Conservation (phyloP, 805 yeast genomes). For the Metschnikowia arizonensis region DNA sequence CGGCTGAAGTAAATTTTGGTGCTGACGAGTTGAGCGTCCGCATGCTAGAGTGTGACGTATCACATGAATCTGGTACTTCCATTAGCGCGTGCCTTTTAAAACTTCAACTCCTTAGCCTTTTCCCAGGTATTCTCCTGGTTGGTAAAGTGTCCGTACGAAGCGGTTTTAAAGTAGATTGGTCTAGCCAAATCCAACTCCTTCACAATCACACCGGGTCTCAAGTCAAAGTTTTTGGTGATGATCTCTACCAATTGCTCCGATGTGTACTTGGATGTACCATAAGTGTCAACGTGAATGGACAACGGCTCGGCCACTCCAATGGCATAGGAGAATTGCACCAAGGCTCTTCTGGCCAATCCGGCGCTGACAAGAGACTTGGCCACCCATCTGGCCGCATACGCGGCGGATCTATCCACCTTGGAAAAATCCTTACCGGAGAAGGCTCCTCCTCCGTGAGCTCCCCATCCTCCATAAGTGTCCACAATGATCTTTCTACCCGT, state of each 20-base stretch:
- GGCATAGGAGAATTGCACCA: slow-evolving; percentile 98
- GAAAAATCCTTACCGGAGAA: slow-evolving; percentile 99
- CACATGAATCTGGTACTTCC: slow-evolving; percentile 31
- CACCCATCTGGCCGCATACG: slow-evolving; percentile 99
- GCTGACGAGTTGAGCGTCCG: slow-evolving; percentile 48
- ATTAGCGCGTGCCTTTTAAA: slow-evolving; percentile 32
- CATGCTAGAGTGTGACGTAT: slow-evolving; percentile 31
- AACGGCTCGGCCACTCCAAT: slow-evolving; percentile 99
- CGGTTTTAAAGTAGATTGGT: slow-evolving; percentile 99
- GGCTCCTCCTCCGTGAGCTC: slow-evolving; percentile 99
- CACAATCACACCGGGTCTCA: slow-evolving; percentile 99
- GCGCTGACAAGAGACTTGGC: slow-evolving; percentile 97
- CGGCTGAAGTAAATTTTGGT: slow-evolving; percentile 19
- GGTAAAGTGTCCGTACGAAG: slow-evolving; percentile 99
- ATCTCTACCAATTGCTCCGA: slow-evolving; percentile 88
- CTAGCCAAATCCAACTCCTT: slow-evolving; percentile 95
- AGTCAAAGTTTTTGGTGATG: slow-evolving; percentile 91
- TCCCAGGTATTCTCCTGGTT: slow-evolving; percentile 99
- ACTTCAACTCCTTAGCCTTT: slow-evolving; percentile 78
- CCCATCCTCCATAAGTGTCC: slow-evolving; percentile 99
- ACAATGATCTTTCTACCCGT: slow-evolving; percentile 99
- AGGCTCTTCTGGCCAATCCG: slow-evolving; percentile 92
- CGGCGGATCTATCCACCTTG: slow-evolving; percentile 99
- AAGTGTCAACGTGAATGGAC: slow-evolving; percentile 94
- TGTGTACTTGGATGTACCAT: slow-evolving; percentile 92